These are phyloP conservation scores for Euphorbia peplus DNA, from an alignment of 345 rosid genomes.

Conservation along the genomic window DNA sequence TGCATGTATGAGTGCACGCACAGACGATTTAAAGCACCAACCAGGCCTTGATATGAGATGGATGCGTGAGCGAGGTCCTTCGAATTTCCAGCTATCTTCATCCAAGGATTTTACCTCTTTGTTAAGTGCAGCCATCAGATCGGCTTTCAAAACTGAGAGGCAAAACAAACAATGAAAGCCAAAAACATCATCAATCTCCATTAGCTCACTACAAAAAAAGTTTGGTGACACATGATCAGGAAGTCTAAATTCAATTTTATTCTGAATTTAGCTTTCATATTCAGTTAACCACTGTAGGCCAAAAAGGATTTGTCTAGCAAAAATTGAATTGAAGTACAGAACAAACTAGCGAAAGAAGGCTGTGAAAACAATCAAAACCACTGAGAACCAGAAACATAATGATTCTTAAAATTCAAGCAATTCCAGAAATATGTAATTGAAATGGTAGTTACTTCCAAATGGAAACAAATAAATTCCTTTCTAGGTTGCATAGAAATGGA, in stretches of 20 bases:
- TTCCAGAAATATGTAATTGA: background rate
- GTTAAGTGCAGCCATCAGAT: slow-evolving; percentile 64
- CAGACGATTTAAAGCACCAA: slow-evolving; percentile 24
- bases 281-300: too few species aligned
- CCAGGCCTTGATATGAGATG: slow-evolving; percentile 71
- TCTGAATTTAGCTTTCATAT: background rate
- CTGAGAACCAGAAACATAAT: background rate
- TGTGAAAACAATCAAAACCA: background rate
- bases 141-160: slow-evolving; percentile 67
- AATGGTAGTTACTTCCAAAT: too few species aligned
- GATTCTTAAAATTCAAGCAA: background rate
- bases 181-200: background rate
- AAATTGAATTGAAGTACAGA: background rate
- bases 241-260: background rate
- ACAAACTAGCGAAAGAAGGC: background rate
- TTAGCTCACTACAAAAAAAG: background rate
- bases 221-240: background rate
- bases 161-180: slow-evolving; percentile 5
- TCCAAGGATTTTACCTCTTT: slow-evolving; percentile 86
- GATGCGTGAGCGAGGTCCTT: slow-evolving; percentile 88
- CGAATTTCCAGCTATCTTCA: slow-evolving; percentile 90
- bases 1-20: background rate
- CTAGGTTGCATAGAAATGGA: too few species aligned
- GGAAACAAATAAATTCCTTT: too few species aligned
- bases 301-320: slow-evolving; percentile 1